Base-by-base conservation (phyloP, 345 rosid species). In the Gossypium anomalum region DNA sequence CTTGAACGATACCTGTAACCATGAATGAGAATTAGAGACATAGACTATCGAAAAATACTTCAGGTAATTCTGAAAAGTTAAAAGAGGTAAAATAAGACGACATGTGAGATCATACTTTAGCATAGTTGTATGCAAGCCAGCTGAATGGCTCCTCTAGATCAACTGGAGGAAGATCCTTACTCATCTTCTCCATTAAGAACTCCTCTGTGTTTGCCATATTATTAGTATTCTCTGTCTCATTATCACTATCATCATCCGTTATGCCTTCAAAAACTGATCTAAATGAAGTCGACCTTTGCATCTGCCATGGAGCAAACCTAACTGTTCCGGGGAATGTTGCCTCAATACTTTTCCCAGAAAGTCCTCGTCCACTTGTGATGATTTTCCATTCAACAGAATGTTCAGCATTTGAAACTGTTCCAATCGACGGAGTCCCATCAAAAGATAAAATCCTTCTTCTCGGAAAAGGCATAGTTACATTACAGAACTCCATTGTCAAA, bases 121-220 rank as follows among this genome's bases (percentile, higher is more conserved):
- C 98, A 78, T 89, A 93, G 81, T 85, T 85, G 85, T 93, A 95
- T 27, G 98, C 98, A 71, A 87, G 93, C 97, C 99, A 95, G 80
- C 93, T 91, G 78, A 91, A 93, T 2, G 99, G 97, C 85, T 95
- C 98, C 84, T 95, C 97, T 70, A 91, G 86, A 74, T 91, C 98
- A 78, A 78, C 92, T 11, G 94, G 87, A 70, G 93, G 94, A 79
- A 95, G 98, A 81, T 86, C 86, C 82, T 87, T 89, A 82, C 75
- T 89, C 89, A 93, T 93, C 86, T 93, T 90, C 85, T 88, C 91
- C 89, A 89, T 86, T 77, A 92, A 80, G 69, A 81, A 84, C 56
- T 93, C 99, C 82, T 93, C 97, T 25, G 89, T 81, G 67, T 85
- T 92, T 68, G 91, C 87, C 86, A 90, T 82, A 80, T 83, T 93